Evolutionary conservation across 805 yeast species (phyloP).

Genomic region (Zygosaccharomyces bisporus): DNA sequence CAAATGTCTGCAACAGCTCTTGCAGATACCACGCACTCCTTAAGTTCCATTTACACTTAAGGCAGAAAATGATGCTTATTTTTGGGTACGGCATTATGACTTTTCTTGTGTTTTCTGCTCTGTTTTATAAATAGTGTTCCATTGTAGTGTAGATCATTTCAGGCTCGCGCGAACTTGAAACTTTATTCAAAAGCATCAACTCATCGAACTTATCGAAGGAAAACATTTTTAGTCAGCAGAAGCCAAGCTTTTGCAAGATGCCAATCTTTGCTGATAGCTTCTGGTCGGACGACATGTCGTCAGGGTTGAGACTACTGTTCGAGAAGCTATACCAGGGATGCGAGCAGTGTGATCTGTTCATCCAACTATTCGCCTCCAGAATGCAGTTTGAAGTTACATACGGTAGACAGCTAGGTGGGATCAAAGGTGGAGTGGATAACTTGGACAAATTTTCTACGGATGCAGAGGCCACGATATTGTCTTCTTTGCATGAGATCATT

Average conservation of each 20-base stretch:
- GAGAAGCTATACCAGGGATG: slow-evolving; percentile 57
- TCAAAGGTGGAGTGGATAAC: slow-evolving; percentile 24
- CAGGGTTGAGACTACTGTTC: slow-evolving; percentile 52
- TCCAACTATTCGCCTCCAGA: slow-evolving; percentile 59
- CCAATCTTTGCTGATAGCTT: slow-evolving; percentile 69
- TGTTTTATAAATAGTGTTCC: not conserved
- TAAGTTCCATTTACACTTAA: slow-evolving; percentile 82
- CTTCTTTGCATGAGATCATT: slow-evolving; percentile 49
- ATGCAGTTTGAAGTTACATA: slow-evolving; percentile 69
- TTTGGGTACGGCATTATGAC: slow-evolving; percentile 48
- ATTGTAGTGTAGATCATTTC: slow-evolving; percentile 1
- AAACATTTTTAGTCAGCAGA: not conserved
- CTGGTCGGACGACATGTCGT: slow-evolving; percentile 66
- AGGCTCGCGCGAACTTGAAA: not conserved
- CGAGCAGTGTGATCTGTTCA: slow-evolving; percentile 65
- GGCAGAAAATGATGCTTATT: slow-evolving; percentile 70
- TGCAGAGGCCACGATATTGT: slow-evolving; percentile 37
- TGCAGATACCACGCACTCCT: slow-evolving; percentile 86
- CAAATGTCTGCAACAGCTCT: slow-evolving; percentile 81
- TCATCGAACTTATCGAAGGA: not conserved
- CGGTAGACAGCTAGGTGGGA: slow-evolving; percentile 48
- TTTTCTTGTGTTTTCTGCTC: not conserved
- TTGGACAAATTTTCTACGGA: slow-evolving; percentile 15
- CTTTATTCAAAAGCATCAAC: not conserved
- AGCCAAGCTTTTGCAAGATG: slow-evolving; percentile 16